phyloP scores from a whole-genome alignment of 2,329 filamentous ascomycete genomes.

The Biscogniauxia sp. region DNA sequence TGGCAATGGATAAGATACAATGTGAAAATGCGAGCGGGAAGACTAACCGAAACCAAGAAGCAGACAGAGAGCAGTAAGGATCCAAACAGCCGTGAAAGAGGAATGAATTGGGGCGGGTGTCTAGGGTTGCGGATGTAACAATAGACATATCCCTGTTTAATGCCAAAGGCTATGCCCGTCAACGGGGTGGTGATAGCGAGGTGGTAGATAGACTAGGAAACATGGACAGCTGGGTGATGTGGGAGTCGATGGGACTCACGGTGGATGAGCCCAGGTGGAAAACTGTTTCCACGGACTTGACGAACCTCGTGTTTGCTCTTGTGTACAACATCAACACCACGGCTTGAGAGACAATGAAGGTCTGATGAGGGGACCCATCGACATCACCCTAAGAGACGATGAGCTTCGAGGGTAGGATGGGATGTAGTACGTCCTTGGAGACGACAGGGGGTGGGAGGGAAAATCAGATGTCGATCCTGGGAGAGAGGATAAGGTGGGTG shows the following conservation, averaged over 20 bases:
- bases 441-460: slow-evolving; percentile 1
- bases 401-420: background rate
- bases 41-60: background rate
- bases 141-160: background rate
- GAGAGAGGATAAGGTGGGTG: slow-evolving; percentile 12
- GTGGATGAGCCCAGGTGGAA: background rate
- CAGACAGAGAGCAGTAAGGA: background rate
- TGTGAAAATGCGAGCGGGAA: background rate
- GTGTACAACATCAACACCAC: background rate
- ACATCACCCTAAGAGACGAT: background rate
- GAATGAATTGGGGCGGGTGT: background rate
- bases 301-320: background rate
- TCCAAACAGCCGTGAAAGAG: background rate
- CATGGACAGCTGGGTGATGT: background rate
- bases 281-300: background rate
- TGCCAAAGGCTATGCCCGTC: background rate
- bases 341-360: background rate
- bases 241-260: background rate
- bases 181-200: background rate
- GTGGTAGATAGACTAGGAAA: background rate
- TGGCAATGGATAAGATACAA: background rate
- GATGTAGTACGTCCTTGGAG: background rate
- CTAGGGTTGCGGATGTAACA: background rate
- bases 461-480: slow-evolving; percentile 13
- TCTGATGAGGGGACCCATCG: background rate